A percentile compares a stretch with the other conserved stretches of the same genome.
phyloP scores from a whole-genome alignment of 176 grass and related monocot genomes.

The Aegilops umbellulata region DNA sequence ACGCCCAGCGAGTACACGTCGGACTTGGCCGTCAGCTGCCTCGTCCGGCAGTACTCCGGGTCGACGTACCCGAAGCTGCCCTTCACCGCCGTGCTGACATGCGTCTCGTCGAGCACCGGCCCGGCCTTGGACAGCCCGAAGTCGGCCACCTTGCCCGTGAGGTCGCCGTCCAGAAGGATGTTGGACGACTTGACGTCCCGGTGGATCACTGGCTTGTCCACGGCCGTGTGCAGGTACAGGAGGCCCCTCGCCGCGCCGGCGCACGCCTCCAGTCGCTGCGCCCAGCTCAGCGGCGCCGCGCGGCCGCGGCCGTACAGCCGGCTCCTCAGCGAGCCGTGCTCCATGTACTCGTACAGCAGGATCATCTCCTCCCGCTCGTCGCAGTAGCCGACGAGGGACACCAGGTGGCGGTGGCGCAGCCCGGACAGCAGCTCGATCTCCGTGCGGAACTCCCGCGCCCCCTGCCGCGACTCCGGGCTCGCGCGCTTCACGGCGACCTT shows the following conservation, averaged over 20 bases:
- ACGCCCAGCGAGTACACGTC: slow-evolving; percentile 50
- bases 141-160: slow-evolving; percentile 40
- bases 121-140: slow-evolving; percentile 39
- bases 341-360: slow-evolving; percentile 51
- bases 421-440: slow-evolving; percentile 43
- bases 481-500: slow-evolving; percentile 48
- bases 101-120: slow-evolving; percentile 27
- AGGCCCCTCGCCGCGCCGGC: slow-evolving; percentile 32
- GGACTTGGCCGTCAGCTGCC: slow-evolving; percentile 35
- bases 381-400: slow-evolving; percentile 50
- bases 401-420: slow-evolving; percentile 36
- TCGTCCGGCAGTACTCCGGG: slow-evolving; percentile 33
- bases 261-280: slow-evolving; percentile 46
- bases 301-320: slow-evolving; percentile 15
- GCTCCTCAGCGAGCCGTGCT: slow-evolving; percentile 39
- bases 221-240: slow-evolving; percentile 38
- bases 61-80: slow-evolving; percentile 39
- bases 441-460: slow-evolving; percentile 40
- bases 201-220: slow-evolving; percentile 38
- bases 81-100: slow-evolving; percentile 27
- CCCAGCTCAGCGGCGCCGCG: slow-evolving; percentile 18
- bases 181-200: slow-evolving; percentile 51
- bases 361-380: slow-evolving; percentile 43
- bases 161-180: slow-evolving; percentile 34
- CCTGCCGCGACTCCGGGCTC: slow-evolving; percentile 43